A percentile compares a stretch with the other conserved stretches of the same genome.
Conservation (phyloP, 176 grass and related monocot species). For the Triticum turgidum region DNA sequence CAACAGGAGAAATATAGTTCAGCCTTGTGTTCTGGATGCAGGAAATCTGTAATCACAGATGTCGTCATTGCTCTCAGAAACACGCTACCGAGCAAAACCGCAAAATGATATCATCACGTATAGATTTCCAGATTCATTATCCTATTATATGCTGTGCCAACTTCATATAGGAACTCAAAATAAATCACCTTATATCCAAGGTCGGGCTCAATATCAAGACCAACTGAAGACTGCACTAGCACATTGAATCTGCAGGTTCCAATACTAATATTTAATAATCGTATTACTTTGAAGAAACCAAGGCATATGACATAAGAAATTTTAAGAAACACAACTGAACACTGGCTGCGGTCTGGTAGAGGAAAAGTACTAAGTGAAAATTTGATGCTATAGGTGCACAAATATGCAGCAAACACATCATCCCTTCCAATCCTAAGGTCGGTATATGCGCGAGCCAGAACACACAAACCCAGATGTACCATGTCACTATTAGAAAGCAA, state of each 20-base stretch:
- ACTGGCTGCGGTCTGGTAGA: background rate
- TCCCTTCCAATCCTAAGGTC: background rate
- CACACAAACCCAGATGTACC: background rate
- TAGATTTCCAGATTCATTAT: conserved; percentile 43
- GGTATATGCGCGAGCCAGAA: background rate
- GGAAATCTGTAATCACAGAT: conserved; percentile 50
- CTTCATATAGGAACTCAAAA: conserved; percentile 29
- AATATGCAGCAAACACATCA: background rate
- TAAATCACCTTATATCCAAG: conserved; percentile 57
- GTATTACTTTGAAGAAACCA: conserved; percentile 2
- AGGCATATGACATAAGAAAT: background rate
- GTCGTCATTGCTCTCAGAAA: conserved; percentile 31
- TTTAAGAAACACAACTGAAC: background rate
- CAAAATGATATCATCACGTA: conserved; percentile 32
- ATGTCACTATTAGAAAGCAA: background rate
- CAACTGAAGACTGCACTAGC: conserved; percentile 60
- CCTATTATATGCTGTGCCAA: conserved; percentile 22
- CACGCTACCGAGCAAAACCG: conserved; percentile 31
- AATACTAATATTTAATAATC: conserved; percentile 63
- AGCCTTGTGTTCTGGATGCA: conserved; percentile 53
- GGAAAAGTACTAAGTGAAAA: background rate
- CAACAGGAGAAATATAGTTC: conserved; percentile 86
- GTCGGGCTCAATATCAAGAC: conserved; percentile 53
- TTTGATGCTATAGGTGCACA: background rate
- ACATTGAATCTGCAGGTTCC: conserved; percentile 66